Percentiles rank a stretch among this genome's conserved stretches.
These are phyloP conservation scores for Gynandropsis gynandra DNA, from an alignment of 345 rosid genomes.

Conservation along the genomic window DNA sequence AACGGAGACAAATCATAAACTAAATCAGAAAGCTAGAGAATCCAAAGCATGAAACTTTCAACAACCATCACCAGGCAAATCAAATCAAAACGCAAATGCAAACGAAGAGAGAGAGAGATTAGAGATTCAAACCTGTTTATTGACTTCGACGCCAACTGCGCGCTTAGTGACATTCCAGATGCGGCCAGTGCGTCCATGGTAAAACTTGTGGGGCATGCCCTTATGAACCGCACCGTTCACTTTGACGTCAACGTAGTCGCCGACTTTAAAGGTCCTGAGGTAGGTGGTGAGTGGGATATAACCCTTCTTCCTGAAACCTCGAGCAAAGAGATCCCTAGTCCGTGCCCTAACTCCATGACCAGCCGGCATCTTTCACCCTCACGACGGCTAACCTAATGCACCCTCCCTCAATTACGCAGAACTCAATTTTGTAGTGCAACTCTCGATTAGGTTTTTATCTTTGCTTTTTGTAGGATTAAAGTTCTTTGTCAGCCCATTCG, in stretches of 20 bases:
- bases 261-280: slow-evolving; percentile 62
- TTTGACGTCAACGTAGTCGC: slow-evolving; percentile 67
- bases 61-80: background rate
- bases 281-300: slow-evolving; percentile 60
- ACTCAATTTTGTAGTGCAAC: too few species aligned
- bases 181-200: slow-evolving; percentile 78
- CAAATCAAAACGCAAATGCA: background rate
- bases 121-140: slow-evolving; percentile 47
- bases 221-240: slow-evolving; percentile 80
- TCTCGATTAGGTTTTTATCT: too few species aligned
- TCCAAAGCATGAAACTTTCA: background rate
- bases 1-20: too few species aligned
- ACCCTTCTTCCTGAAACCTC: slow-evolving; percentile 82
- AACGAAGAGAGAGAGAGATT: background rate
- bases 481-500: too few species aligned
- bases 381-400: too few species aligned
- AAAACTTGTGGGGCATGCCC: slow-evolving; percentile 92
- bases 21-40: too few species aligned
- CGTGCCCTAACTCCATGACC: slow-evolving; percentile 62
- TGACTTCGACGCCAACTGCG: slow-evolving; percentile 72
- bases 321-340: slow-evolving; percentile 62
- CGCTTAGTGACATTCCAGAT: slow-evolving; percentile 86
- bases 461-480: too few species aligned
- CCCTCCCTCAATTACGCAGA: too few species aligned
- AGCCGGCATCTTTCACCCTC: slow-evolving; percentile 40